Base-by-base conservation (phyloP, 495 filamentous ascomycete species). In the Cladorrhinum samala region DNA sequence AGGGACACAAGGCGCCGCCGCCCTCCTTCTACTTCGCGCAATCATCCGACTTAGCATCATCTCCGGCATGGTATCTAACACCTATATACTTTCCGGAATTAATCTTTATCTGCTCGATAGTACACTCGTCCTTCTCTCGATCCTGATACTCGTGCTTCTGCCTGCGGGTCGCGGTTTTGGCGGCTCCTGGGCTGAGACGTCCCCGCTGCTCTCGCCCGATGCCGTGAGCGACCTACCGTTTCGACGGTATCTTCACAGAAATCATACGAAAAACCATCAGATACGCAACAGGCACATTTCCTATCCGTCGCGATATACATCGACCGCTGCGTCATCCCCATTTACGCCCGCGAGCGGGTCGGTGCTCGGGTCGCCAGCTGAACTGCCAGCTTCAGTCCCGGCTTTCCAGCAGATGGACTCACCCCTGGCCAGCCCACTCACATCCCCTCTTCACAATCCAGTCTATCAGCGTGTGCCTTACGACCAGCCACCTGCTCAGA, bases 81-180 rank as follows among this genome's bases (percentile, higher is more conserved):
- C 48, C 27, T 55, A 71, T 0, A 59, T 64, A 17, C 57, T 60
- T 27, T 66, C 67, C n/a, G 57, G 63, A 38, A 21, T 53, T 16
- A 38, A 64, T 23, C 56, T 66, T 5, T 52, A 70, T 4, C 38
- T 73, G 36, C 60, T 75, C 23, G 70, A 77, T 54, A 73, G 68
- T 21, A 53, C 64, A 9, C 55, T 65, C 51, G 63, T 74, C 24
- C 57, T 74, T 8, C 38, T 74, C 6, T 61, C 65, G 3, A 44
- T 42, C 20, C 37, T 70, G 14, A 54, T 72, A 9, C 49, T 74
- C 1, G 50, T 55, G 2, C 33, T 46, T 21, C 45, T 44, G 7
- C 61, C 65, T 1, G 55, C 55, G 1, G 68, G 68, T 7, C 25
- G 47, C 5, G 63, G 57, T 0, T 71, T 71, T 23, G 63, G 65